A percentile compares a stretch with the other conserved stretches of the same genome.
These are phyloP conservation scores for Colletotrichum godetiae DNA, from an alignment of 2,329 filamentous ascomycete genomes.

Conservation along the genomic window DNA sequence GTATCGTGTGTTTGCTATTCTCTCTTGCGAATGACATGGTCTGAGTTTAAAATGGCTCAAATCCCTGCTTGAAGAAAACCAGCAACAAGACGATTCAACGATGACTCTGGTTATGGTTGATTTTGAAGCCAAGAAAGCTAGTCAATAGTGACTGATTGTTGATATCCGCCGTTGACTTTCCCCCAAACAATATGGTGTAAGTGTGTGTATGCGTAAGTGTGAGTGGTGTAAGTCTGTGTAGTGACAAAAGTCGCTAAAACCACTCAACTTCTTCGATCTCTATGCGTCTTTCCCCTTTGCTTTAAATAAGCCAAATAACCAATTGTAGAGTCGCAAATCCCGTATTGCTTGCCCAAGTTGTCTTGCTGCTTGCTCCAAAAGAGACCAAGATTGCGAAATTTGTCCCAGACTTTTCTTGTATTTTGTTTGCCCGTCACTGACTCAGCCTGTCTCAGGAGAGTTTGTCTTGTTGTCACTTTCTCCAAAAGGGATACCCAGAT, in stretches of 20 bases:
- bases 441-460: slow-evolving; percentile 21
- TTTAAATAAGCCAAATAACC: slow-evolving; percentile 1
- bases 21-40: slow-evolving; percentile 31
- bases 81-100: background rate
- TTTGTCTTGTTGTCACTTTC: background rate
- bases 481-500: background rate
- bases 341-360: background rate
- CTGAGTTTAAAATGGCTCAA: background rate
- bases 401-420: slow-evolving; percentile 11
- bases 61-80: background rate
- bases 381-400: slow-evolving; percentile 25
- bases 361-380: slow-evolving; percentile 1
- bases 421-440: slow-evolving; percentile 14
- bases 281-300: background rate
- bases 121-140: background rate
- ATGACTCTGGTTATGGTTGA: background rate
- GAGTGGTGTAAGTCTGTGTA: background rate
- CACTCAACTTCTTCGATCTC: background rate
- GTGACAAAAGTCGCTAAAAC: background rate
- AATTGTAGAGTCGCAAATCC: no score
- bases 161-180: background rate
- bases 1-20: slow-evolving; percentile 2
- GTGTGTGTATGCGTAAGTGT: background rate
- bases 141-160: background rate
- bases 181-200: background rate